Percentiles rank a stretch among this genome's conserved stretches.
phyloP scores from a whole-genome alignment of 2,329 filamentous ascomycete genomes.

The Pseudopithomyces chartarum region DNA sequence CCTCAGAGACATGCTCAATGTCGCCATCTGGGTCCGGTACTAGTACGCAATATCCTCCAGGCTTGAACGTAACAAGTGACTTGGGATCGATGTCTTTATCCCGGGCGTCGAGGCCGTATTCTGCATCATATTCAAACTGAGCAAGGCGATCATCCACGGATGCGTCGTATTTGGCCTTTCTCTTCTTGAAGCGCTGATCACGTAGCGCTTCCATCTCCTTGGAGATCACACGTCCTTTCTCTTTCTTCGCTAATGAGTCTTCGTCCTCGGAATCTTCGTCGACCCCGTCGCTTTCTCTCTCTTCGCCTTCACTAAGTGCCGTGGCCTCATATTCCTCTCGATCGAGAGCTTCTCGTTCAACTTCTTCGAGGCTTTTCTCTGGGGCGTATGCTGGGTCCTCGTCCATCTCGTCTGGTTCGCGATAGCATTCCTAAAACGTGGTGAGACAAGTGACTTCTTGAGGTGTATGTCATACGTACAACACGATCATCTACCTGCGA shows the following conservation, averaged over 20 bases:
- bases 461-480: too few species aligned
- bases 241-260: neutral
- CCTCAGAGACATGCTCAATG: neutral
- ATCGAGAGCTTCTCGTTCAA: neutral
- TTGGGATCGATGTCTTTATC: neutral
- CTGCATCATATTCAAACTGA: neutral
- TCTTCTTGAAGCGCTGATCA: too few species aligned
- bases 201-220: too few species aligned
- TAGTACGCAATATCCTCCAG: neutral
- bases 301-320: neutral
- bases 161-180: too few species aligned
- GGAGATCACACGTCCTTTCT: neutral
- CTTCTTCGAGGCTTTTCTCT: too few species aligned
- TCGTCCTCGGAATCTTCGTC: neutral
- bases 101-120: neutral
- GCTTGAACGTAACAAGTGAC: neutral
- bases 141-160: too few species aligned
- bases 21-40: neutral
- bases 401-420: too few species aligned
- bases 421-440: too few species aligned
- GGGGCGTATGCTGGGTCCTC: too few species aligned
- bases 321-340: neutral
- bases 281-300: neutral
- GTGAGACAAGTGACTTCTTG: too few species aligned
- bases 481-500: too few species aligned